phyloP scores from a whole-genome alignment of 2,329 filamentous ascomycete species.

The Talaromyces sp. region DNA sequence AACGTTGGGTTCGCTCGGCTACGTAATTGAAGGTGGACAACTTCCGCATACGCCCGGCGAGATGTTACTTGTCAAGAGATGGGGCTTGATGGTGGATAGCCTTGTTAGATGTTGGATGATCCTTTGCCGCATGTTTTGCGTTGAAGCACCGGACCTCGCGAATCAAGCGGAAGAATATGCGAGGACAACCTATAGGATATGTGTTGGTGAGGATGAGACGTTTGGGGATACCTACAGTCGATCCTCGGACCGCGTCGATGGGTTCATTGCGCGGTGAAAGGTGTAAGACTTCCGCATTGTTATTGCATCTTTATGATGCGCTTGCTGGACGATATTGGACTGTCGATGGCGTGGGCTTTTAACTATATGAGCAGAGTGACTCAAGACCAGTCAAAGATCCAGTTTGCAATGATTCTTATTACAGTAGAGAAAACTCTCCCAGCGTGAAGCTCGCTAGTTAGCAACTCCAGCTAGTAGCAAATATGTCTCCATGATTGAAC shows the following conservation, averaged over 20 bases:
- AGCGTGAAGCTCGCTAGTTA: too few relatives aligned
- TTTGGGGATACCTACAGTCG: constrained; percentile 20
- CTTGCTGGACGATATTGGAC: too few relatives aligned
- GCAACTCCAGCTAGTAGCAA: too few relatives aligned
- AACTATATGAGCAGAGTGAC: too few relatives aligned
- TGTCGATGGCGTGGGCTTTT: too few relatives aligned
- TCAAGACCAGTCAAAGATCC: too few relatives aligned
- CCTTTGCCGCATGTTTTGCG: constrained; percentile 23
- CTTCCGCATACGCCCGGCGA: constrained; percentile 4
- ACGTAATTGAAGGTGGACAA: constrained; percentile 21
- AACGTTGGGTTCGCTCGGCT: constrained; percentile 23
- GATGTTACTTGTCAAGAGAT: constrained; percentile 20
- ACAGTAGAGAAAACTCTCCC: too few relatives aligned
- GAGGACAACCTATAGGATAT: constrained; percentile 27
- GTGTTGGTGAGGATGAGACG: constrained; percentile 31
- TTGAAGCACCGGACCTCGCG: constrained; percentile 17
- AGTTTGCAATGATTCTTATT: too few relatives aligned
- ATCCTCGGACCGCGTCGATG: background rate
- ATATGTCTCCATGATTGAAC: too few relatives aligned
- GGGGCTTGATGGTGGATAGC: constrained; percentile 26
- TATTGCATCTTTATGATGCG: too few relatives aligned
- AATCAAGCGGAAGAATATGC: constrained; percentile 28
- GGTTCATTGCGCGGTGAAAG: background rate
- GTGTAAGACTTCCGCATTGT: background rate
- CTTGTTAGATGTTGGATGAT: constrained; percentile 27